Percentiles rank a stretch among this genome's conserved stretches.
These are phyloP conservation scores for Kodamaea laetipori DNA, from an alignment of 805 yeast species.

Conservation along the genomic window DNA sequence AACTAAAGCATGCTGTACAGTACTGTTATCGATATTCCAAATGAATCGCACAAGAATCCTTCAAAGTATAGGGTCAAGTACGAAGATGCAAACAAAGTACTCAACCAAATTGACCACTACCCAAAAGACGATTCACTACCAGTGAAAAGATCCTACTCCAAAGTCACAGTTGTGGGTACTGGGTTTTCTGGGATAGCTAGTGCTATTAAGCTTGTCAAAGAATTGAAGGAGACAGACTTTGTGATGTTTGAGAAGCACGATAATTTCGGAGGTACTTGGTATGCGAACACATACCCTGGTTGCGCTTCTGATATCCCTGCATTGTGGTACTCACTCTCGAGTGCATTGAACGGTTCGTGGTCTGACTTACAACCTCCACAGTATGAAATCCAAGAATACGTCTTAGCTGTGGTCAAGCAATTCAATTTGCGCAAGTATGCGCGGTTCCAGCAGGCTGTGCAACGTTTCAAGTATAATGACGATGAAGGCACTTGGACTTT, in stretches of 20 bases:
- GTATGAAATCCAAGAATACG: constrained; percentile 44
- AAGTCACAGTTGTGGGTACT: constrained; percentile 41
- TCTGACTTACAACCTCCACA: constrained; percentile 43
- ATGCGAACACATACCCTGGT: constrained; percentile 48
- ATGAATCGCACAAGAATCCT: constrained; percentile 36
- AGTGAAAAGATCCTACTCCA: constrained; percentile 26
- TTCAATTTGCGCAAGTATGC: constrained; percentile 26
- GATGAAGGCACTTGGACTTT: constrained; percentile 31
- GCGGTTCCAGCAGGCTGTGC: constrained; percentile 26
- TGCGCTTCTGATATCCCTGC: constrained; percentile 50
- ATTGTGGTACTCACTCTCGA: constrained; percentile 39
- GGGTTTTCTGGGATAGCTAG: constrained; percentile 43
- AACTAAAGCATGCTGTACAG: neutral
- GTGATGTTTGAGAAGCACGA: constrained; percentile 41
- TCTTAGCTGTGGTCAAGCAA: constrained; percentile 33
- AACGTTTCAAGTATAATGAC: constrained; percentile 26
- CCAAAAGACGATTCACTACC: constrained; percentile 24
- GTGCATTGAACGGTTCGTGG: constrained; percentile 40
- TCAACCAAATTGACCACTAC: constrained; percentile 23
- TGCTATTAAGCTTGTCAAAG: constrained; percentile 29
- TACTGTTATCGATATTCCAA: constrained; percentile 4
- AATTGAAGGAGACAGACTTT: constrained; percentile 32
- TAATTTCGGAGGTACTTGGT: constrained; percentile 48
- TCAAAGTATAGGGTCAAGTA: constrained; percentile 29
- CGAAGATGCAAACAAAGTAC: constrained; percentile 28